Evolutionary conservation across 2,329 filamentous ascomycete species (phyloP), one percentile per base, ranked within the genome.

Genomic region (Drechmeria coniospora): DNA sequence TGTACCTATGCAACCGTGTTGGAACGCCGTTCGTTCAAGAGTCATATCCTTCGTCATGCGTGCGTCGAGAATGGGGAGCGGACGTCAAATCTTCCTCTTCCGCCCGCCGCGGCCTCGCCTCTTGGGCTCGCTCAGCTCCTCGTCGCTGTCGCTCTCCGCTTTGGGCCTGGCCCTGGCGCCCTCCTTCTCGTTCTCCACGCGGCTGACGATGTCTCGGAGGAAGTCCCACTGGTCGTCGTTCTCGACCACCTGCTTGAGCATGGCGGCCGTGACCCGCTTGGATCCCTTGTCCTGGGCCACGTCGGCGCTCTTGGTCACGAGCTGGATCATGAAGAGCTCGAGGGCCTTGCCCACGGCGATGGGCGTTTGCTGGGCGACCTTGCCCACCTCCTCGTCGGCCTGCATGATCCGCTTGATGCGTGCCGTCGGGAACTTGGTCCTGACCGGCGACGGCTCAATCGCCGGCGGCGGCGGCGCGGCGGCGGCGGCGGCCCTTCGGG

Each of bases 341-440:
- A 98, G 66, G 11, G 90, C 90, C 61, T 94, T 94, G 40, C 82
- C 82, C 24, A 95, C 87, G 15, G 87, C 90, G 31, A 93, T 92
- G 11, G 87, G 87, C 1, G 90, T 94, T 35, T 95, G 90, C 54
- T 98, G 90, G 4, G 90, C 86, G 8, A 98, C 90, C 57, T 98
- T 98, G 36, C 90, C 90, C 1, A 98, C 86, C 50, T 98, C 90
- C 48, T 98, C 90, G 47, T 98, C 90, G 8, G 87, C 87, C 57
- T 98, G 90, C 90, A 98, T 95, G 45, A 98, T 95, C 28, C 90
- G 75, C 65, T 98, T 98, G 61, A 98, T 98, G 36, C 90, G 71
- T 10, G 90, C 90, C 18, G 92, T 92, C 2, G 90, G 90, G 46
- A 98, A 98, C 46, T 94, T 94, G 19, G 87, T 95, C 54, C 74